Evolutionary conservation across 148 eudicot species (phyloP), one percentile per base, ranked within the genome.

Genomic region (Vaccinium corymbosum): DNA sequence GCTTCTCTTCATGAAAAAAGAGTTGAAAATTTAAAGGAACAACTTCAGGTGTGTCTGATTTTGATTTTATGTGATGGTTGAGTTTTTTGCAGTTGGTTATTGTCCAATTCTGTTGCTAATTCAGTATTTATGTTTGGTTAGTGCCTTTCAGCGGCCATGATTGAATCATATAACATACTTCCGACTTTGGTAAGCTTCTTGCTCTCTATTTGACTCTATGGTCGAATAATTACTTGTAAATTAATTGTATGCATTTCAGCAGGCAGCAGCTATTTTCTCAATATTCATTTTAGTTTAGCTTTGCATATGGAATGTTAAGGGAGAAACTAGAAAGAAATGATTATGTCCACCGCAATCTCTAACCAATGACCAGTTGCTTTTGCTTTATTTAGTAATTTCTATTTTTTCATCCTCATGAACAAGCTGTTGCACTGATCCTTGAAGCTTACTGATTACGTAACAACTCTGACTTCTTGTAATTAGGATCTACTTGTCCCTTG

Each of bases 401-500:
- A 8, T 48, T 20, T 4, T 53, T 11, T 11, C 27, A 29, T 11
- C 61, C 25, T 66, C 55, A 4, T 66, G 16, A 48, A 42, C 12
- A 52, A 71, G 17, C 38, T 7, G 76, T 32, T 51, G 29, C 48
- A 73, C 57, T 15, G 3, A 53, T 66, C 14, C 29, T 9, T 0
- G 52, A 12, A 55, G 22, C 16, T 29, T 73, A 38, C 70, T 73
- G 15, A 82, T 38, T 19, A n/a, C 35, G 76, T 48, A 66, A 66
- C 71, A 76, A 12, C 76, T n/a, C 70, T 78, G 27, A 72, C 38
- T 87, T 56, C 38, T 86, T 85, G n/a, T 84, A 71, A 68, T 79
- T 83, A 94, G 98, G 93, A 94, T 91, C 53, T 97, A 79, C 90
- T 97, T 87, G 92, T 97, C 83, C 96, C 99, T 81, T 93, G 92